phyloP scores from a whole-genome alignment of 352 stramenopile species.

The Phytopythium vexans region DNA sequence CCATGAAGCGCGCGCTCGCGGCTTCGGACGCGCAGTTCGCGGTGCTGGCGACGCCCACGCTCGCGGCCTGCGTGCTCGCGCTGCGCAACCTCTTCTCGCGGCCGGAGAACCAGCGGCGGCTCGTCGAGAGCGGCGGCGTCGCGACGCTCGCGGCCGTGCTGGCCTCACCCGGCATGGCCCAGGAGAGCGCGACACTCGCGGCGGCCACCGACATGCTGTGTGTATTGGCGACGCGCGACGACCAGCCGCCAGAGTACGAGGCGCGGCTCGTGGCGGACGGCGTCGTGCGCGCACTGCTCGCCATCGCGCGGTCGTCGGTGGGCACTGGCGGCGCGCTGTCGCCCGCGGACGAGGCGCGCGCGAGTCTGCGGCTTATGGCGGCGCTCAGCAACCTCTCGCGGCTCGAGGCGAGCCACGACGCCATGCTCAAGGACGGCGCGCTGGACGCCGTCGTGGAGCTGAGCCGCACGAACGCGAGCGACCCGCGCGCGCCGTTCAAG shows the following conservation, averaged over 20 bases:
- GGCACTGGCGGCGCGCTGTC: conserved; percentile 15
- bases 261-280: conserved; percentile 71
- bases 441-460: conserved; percentile 54
- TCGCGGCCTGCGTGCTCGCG: conserved; percentile 56
- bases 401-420: conserved; percentile 55
- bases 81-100: conserved; percentile 71
- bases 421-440: conserved; percentile 72
- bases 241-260: conserved; percentile 28
- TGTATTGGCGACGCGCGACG: conserved; percentile 51
- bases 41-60: conserved; percentile 17
- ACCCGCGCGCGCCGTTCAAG: conserved; percentile 48
- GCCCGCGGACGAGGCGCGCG: conserved; percentile 22
- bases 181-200: conserved; percentile 40
- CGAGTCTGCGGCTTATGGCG: conserved; percentile 61
- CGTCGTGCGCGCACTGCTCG: conserved; percentile 57
- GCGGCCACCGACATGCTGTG: conserved; percentile 70
- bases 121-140: conserved; percentile 61
- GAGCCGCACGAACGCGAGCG: conserved; percentile 35
- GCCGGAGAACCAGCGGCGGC: conserved; percentile 51
- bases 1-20: conserved; percentile 60
- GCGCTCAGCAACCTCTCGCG: conserved; percentile 66
- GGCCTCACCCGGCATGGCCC: conserved; percentile 35
- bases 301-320: conserved; percentile 48
- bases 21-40: neutral
- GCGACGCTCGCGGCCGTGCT: conserved; percentile 64